Evolutionary conservation across 2,329 filamentous ascomycete species (phyloP), one percentile per base, ranked within the genome.

Genomic region (Didymella sp.): DNA sequence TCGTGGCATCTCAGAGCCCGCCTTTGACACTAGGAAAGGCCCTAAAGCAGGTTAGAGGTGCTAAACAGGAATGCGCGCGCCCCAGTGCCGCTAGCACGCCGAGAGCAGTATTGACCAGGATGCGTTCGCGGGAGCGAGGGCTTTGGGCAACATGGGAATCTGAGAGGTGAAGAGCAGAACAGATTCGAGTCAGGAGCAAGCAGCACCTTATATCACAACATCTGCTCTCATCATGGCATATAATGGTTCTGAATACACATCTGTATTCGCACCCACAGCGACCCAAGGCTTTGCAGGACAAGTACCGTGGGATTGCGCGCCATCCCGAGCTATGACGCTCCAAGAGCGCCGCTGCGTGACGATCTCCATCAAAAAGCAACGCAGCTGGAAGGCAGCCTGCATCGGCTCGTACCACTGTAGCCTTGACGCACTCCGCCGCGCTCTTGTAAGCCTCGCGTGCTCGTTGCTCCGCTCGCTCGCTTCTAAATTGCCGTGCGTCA

Each of bases 11-110:
- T 61, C 57, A 59, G 55, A 58, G 62, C 61, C 56, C 56, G 60
- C 57, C 58, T 61, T 65, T 62, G 55, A 60, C 56, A 61, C 67
- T 68, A 69, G 38, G 37, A 65, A 68, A 59, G 60, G 58, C 54
- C 60, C 66, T 69, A 37, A 37, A 37, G 33, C 33, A 37, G 33
- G 33, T 37, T 37, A 69, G 64, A 52, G 45, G 49, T 55, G 58
- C 60, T 60, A 61, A 60, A 62, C 59, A 67, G 63, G 63, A 67
- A 67, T 69, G 66, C 48, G 49, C 40, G 49, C 48, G 43, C 43
- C 43, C 43, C 48, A 52, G 43, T 48, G 43, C 54, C 54, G 54
- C 54, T 57, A 57, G 54, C 38, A 49, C 54, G 49, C 54, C 54
- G 44, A 57, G 54, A 47, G 49, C 54, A 57, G 48, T 47, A 43